Evolutionary conservation across 2,329 filamentous ascomycete genomes (phyloP).

Genomic region (Monascus ruber): DNA sequence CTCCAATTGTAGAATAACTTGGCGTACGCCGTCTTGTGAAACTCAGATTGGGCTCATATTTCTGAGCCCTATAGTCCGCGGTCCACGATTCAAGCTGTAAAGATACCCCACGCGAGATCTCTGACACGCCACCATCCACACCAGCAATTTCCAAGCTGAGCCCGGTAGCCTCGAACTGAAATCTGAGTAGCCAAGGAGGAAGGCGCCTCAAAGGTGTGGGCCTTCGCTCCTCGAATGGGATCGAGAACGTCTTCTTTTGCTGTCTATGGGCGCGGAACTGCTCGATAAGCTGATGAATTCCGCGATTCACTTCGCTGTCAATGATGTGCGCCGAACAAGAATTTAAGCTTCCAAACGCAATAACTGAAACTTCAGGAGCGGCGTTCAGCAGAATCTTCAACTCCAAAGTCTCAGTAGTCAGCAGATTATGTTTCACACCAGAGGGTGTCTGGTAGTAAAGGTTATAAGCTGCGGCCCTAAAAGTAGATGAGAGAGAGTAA

Average conservation of each 20-base stretch:
- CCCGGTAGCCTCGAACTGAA: conserved; percentile 75
- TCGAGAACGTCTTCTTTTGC: conserved; percentile 44
- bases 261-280: conserved; percentile 65
- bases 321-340: conserved; percentile 85
- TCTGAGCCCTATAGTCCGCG: conserved; percentile 77
- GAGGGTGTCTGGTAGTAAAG: conserved; percentile 89
- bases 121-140: conserved; percentile 70
- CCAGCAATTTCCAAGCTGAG: conserved; percentile 87
- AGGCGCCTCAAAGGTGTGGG: conserved; percentile 65
- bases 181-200: conserved; percentile 73
- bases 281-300: conserved; percentile 78
- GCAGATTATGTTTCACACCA: conserved; percentile 71
- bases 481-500: conserved; percentile 72
- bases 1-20: conserved; percentile 56
- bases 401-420: conserved; percentile 80
- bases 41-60: conserved; percentile 45
- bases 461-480: conserved; percentile 73
- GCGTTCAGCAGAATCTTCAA: conserved; percentile 76
- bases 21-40: conserved; percentile 58
- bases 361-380: conserved; percentile 72
- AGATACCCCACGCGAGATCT: conserved; percentile 69
- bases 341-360: conserved; percentile 66
- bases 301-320: conserved; percentile 82
- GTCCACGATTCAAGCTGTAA: conserved; percentile 81
- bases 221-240: conserved; percentile 40